Evolutionary conservation across 2,329 filamentous ascomycete genomes (phyloP).

Genomic region (Phialemonium atrogriseum): DNA sequence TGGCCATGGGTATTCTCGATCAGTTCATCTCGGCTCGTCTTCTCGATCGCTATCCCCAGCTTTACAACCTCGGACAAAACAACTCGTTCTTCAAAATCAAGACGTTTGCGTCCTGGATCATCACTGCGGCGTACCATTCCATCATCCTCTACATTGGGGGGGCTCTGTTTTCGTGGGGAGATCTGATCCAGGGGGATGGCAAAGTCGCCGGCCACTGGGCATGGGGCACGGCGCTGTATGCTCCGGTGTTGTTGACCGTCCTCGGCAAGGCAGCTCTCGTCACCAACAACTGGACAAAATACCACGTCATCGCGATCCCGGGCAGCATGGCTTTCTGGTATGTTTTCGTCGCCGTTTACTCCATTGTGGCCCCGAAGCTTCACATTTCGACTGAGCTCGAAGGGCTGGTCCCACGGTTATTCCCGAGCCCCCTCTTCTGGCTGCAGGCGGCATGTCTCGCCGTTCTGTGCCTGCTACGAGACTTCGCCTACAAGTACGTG

Average conservation of each 20-base stretch:
- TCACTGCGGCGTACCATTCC: constrained; percentile 93
- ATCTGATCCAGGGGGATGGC: constrained; percentile 72
- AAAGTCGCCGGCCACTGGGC: constrained; percentile 90
- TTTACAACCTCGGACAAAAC: constrained; percentile 88
- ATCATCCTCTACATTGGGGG: constrained; percentile 83
- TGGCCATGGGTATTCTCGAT: constrained; percentile 93
- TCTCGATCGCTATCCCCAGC: constrained; percentile 89
- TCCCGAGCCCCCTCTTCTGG: constrained; percentile 81
- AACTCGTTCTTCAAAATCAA: constrained; percentile 90
- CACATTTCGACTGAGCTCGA: constrained; percentile 76
- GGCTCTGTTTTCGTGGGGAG: constrained; percentile 72
- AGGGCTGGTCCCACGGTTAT: constrained; percentile 74
- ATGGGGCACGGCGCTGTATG: constrained; percentile 94
- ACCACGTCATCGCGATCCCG: constrained; percentile 89
- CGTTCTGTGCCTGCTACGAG: constrained; percentile 72
- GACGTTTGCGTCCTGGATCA: constrained; percentile 88
- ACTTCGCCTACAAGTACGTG: constrained; percentile 94
- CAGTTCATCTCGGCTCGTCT: constrained; percentile 94
- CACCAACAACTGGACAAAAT: constrained; percentile 98
- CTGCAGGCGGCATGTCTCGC: constrained; percentile 77
- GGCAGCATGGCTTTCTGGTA: constrained; percentile 91
- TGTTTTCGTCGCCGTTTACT: constrained; percentile 81
- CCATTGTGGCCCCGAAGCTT: constrained; percentile 73
- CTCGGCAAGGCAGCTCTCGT: constrained; percentile 91
- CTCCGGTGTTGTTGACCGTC: constrained; percentile 84